These are phyloP conservation scores for Amaranthus palmeri DNA, from an alignment of 148 eudicot species.

Conservation along the genomic window DNA sequence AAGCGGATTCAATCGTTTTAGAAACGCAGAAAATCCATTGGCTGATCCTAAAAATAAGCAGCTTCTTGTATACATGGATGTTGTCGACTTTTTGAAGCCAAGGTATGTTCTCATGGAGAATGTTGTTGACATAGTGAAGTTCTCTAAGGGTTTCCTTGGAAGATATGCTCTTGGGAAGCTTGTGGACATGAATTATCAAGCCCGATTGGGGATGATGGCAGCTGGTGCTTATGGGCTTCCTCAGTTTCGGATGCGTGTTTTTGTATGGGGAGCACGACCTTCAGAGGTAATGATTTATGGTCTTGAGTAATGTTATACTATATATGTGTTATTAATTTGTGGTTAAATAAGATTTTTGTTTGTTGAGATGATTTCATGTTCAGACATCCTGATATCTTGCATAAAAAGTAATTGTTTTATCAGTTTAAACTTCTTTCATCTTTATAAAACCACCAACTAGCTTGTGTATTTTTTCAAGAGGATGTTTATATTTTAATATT, in stretches of 20 bases:
- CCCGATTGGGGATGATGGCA: slow-evolving; percentile 75
- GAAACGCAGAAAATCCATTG: slow-evolving; percentile 48
- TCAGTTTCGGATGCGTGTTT: slow-evolving; percentile 72
- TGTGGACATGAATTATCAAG: slow-evolving; percentile 66
- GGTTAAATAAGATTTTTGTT: neutral
- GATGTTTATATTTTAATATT: too few relatives aligned
- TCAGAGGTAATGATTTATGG: slow-evolving; percentile 38
- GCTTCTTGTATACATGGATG: slow-evolving; percentile 60
- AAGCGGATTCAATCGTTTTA: slow-evolving; percentile 74
- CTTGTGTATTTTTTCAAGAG: too few relatives aligned
- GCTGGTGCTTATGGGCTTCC: slow-evolving; percentile 84
- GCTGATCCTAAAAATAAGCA: slow-evolving; percentile 52
- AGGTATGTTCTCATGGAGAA: slow-evolving; percentile 69
- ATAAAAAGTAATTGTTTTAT: too few relatives aligned
- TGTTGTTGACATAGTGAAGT: slow-evolving; percentile 65
- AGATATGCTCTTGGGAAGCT: slow-evolving; percentile 67
- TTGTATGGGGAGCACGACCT: slow-evolving; percentile 70
- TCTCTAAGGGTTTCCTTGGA: slow-evolving; percentile 53
- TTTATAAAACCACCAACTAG: too few relatives aligned
- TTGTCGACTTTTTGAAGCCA: slow-evolving; percentile 56
- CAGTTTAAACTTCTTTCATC: too few relatives aligned
- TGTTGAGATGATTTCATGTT: too few relatives aligned
- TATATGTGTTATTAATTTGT: neutral
- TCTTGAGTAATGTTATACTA: neutral
- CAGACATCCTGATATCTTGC: too few relatives aligned